phyloP scores from a whole-genome alignment of 768 basidiomycete species.

The Megacollybia marginata region DNA sequence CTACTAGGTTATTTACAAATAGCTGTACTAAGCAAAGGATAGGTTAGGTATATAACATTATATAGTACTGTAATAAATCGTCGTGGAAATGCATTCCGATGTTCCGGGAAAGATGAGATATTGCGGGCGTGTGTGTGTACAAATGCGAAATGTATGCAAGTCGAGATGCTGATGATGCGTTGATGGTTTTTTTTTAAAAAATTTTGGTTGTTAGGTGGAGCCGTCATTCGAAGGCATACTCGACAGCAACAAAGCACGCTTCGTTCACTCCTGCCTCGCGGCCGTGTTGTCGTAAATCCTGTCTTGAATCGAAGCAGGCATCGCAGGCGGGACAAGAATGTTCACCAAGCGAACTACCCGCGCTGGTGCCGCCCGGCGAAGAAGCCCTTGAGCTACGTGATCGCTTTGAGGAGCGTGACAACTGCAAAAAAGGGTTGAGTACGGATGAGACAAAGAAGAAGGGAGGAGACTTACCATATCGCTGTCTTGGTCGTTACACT shows the following conservation, averaged over 20 bases:
- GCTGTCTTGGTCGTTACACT: conserved; percentile 30
- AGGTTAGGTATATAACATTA: too few species aligned
- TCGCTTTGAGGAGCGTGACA: conserved; percentile 50
- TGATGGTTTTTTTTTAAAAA: too few species aligned
- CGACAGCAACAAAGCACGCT: conserved; percentile 67
- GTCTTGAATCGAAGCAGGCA: conserved; percentile 50
- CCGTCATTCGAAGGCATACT: conserved; percentile 59
- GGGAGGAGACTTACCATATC: conserved; percentile 26
- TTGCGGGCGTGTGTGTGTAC: too few species aligned
- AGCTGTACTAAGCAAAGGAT: too few species aligned
- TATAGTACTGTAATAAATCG: too few species aligned
- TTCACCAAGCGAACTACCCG: conserved; percentile 32
- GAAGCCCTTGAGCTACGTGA: conserved; percentile 35
- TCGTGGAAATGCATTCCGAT: too few species aligned
- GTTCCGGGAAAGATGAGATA: too few species aligned
- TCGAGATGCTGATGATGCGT: too few species aligned
- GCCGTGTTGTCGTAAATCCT: conserved; percentile 57
- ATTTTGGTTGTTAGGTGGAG: background rate
- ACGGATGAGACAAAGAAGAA: background rate
- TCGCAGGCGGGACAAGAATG: conserved; percentile 76
- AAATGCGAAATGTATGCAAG: too few species aligned
- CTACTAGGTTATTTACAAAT: too few species aligned
- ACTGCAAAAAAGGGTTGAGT: conserved; percentile 22
- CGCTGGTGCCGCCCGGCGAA: conserved; percentile 26
- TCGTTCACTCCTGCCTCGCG: conserved; percentile 45